These are phyloP conservation scores for Passalora sequoiae DNA, from an alignment of 2,329 filamentous ascomycete species.

Conservation along the genomic window DNA sequence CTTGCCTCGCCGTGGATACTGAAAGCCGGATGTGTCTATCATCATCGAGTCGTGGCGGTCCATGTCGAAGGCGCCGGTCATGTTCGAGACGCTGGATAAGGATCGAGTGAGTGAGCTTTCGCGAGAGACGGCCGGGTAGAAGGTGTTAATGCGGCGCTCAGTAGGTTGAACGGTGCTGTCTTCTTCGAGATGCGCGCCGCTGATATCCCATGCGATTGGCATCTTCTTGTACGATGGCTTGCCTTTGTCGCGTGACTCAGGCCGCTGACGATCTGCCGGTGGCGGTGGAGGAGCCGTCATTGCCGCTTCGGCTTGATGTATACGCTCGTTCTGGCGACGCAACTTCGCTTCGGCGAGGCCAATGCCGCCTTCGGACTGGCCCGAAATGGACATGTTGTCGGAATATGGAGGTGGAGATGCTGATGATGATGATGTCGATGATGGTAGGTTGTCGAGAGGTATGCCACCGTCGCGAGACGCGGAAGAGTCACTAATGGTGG, in stretches of 20 bases:
- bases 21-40: conserved; percentile 26
- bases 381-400: conserved; percentile 13
- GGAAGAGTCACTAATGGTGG: conserved; percentile 7
- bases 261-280: conserved; percentile 13
- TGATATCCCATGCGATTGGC: conserved; percentile 19
- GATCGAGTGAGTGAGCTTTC: conserved; percentile 25
- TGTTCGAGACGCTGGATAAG: conserved; percentile 27
- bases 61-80: conserved; percentile 16
- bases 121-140: conserved; percentile 26
- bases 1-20: conserved; percentile 23
- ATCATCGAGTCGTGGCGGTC: conserved; percentile 20
- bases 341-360: conserved; percentile 29
- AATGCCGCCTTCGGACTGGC: conserved; percentile 7
- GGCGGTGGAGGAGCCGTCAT: conserved; percentile 14
- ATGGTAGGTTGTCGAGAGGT: neutral
- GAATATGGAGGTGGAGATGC: conserved; percentile 2
- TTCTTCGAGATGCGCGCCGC: conserved; percentile 8
- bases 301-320: conserved; percentile 29
- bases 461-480: neutral
- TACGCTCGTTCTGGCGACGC: conserved; percentile 32
- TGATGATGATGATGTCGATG: neutral
- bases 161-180: conserved; percentile 10
- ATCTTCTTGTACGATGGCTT: conserved; percentile 28
- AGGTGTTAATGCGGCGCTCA: conserved; percentile 30
- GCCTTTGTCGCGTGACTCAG: conserved; percentile 21